phyloP scores from a whole-genome alignment of 306 rosid genomes.

The Fagus crenata region DNA sequence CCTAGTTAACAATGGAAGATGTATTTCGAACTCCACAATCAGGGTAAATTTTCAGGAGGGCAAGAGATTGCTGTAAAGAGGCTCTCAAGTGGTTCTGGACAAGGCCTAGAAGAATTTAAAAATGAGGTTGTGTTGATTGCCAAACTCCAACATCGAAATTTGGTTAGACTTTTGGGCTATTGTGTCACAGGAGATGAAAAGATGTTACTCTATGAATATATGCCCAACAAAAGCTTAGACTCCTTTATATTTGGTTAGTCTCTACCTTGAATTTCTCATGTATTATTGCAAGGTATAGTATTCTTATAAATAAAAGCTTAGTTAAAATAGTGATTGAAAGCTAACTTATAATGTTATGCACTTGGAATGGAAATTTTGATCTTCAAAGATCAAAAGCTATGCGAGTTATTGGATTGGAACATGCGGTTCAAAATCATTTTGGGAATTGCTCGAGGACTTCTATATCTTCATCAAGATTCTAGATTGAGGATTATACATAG shows the following conservation, averaged over 20 bases:
- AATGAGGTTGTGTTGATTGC: slow-evolving; percentile 81
- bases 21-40: slow-evolving; percentile 7
- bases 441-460: slow-evolving; percentile 79
- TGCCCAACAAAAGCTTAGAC: slow-evolving; percentile 80
- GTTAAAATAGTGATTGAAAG: background rate
- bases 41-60: slow-evolving; percentile 67
- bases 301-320: background rate
- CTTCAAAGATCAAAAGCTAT: slow-evolving; percentile 50
- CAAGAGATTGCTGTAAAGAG: slow-evolving; percentile 76
- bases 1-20: slow-evolving; percentile 1
- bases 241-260: slow-evolving; percentile 69
- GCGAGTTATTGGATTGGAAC: slow-evolving; percentile 54
- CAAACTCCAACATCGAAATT: slow-evolving; percentile 76
- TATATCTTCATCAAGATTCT: slow-evolving; percentile 79
- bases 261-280: background rate
- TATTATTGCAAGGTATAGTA: background rate
- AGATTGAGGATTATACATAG: slow-evolving; percentile 73
- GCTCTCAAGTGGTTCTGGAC: slow-evolving; percentile 76
- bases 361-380: slow-evolving; percentile 20
- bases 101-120: slow-evolving; percentile 74
- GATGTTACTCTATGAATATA: slow-evolving; percentile 70
- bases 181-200: slow-evolving; percentile 79
- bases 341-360: slow-evolving; percentile 21
- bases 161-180: slow-evolving; percentile 75
- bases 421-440: slow-evolving; percentile 65